phyloP scores from a whole-genome alignment of 257 asterid species.

The Paraleonurus japonicus region DNA sequence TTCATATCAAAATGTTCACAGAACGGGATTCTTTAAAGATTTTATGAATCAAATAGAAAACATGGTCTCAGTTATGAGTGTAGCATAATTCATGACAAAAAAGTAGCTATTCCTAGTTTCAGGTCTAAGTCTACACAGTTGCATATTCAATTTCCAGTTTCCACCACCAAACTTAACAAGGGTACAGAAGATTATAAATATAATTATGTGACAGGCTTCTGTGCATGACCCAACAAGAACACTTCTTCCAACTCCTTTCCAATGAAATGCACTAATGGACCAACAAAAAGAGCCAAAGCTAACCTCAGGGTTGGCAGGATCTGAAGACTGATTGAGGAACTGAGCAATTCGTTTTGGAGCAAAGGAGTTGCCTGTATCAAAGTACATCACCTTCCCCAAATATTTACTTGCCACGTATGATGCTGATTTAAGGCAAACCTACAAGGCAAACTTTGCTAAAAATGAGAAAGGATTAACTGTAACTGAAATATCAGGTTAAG shows the following conservation, averaged over 20 bases:
- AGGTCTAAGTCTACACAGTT: too few relatives aligned
- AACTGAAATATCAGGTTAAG: conserved; percentile 1
- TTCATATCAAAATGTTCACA: conserved; percentile 5
- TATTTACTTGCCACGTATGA: conserved; percentile 51
- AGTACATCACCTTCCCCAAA: conserved; percentile 57
- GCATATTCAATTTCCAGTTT: too few relatives aligned
- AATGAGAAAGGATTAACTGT: conserved; percentile 5
- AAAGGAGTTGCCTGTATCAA: conserved; percentile 85
- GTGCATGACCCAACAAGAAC: neutral
- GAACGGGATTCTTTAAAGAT: neutral
- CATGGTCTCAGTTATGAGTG: neutral
- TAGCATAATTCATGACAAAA: neutral
- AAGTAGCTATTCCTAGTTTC: too few relatives aligned
- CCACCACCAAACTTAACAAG: too few relatives aligned
- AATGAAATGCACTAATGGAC: neutral
- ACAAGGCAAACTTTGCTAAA: conserved; percentile 6
- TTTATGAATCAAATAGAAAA: neutral
- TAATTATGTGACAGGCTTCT: conserved; percentile 14
- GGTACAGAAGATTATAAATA: too few relatives aligned
- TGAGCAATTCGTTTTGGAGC: conserved; percentile 71
- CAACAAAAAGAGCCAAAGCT: conserved; percentile 13
- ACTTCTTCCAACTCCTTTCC: neutral
- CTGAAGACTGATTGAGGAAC: conserved; percentile 47
- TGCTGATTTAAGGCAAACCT: conserved; percentile 81
- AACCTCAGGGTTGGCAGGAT: conserved; percentile 45